Conservation (phyloP, 106 monocot genomes). For the Narthecium ossifragum region DNA sequence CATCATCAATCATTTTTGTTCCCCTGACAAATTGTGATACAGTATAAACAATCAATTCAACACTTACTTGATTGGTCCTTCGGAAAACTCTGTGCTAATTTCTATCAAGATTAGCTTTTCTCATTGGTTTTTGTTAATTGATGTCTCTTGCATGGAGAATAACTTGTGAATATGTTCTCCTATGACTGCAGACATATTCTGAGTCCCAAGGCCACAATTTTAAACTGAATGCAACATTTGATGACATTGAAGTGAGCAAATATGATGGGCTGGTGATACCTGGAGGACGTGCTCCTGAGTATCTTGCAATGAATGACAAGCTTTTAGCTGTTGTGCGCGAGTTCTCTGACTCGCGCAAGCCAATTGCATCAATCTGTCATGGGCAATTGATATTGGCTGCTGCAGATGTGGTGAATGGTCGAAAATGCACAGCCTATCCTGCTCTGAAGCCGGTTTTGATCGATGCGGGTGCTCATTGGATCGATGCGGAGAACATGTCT, state of each 20-base stretch:
- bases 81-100: no score
- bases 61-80: no score
- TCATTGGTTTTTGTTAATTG: no score
- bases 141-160: no score
- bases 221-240: constrained; percentile 71
- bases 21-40: no score
- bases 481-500: constrained; percentile 43
- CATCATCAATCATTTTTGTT: no score
- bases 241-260: constrained; percentile 36
- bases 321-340: constrained; percentile 42
- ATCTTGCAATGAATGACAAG: constrained; percentile 55
- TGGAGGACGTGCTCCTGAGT: constrained; percentile 84
- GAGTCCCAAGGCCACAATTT: constrained; percentile 91
- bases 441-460: constrained; percentile 64
- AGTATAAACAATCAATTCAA: no score
- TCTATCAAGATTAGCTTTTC: no score
- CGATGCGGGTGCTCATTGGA: constrained; percentile 73
- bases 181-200: constrained; percentile 81
- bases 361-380: constrained; percentile 81
- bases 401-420: constrained; percentile 57
- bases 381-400: constrained; percentile 87
- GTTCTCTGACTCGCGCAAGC: constrained; percentile 36
- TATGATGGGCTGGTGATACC: constrained; percentile 78
- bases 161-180: no score
- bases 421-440: constrained; percentile 75